Evolutionary conservation across 2,329 filamentous ascomycete species (phyloP).

Genomic region (Apiospora phragmitis): DNA sequence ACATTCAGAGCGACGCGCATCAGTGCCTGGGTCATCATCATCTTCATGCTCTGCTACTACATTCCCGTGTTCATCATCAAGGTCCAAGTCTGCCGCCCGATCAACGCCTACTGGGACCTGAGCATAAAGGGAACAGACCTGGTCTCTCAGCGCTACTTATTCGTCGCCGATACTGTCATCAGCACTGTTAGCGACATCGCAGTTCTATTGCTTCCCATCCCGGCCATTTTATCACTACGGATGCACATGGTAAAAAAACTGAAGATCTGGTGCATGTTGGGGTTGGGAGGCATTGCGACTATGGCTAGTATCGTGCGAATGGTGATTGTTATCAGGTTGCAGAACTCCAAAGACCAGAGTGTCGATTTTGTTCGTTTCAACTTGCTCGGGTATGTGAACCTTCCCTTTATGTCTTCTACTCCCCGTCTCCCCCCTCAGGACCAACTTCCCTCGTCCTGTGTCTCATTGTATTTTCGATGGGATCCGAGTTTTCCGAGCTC

Average conservation of each 20-base stretch:
- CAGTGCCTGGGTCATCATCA: not conserved
- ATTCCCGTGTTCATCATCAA: slow-evolving; percentile 1
- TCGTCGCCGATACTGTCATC: slow-evolving; percentile 9
- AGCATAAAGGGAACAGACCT: not conserved
- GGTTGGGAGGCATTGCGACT: not conserved
- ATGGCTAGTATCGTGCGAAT: slow-evolving; percentile 10
- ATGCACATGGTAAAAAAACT: not conserved
- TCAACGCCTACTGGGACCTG: not conserved
- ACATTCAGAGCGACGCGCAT: slow-evolving; percentile 2
- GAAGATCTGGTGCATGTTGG: slow-evolving; percentile 10
- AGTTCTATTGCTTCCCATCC: not conserved
- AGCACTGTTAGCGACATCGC: not conserved
- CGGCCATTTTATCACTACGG: not conserved
- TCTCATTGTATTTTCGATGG: not conserved
- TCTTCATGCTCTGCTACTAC: slow-evolving; percentile 8
- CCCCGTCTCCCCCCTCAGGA: too few relatives aligned
- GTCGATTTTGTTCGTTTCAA: slow-evolving; percentile 9
- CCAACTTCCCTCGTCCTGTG: not conserved
- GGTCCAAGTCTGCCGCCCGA: slow-evolving; percentile 3
- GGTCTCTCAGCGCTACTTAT: not conserved
- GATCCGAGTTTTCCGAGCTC: not conserved
- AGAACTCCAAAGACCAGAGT: not conserved
- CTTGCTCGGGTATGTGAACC: not conserved
- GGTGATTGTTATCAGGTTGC: slow-evolving; percentile 1
- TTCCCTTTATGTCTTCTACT: not conserved